A percentile compares a stretch with the other conserved stretches of the same genome.
phyloP scores from a whole-genome alignment of 768 basidiomycete species.

The Leccinum variicolor region DNA sequence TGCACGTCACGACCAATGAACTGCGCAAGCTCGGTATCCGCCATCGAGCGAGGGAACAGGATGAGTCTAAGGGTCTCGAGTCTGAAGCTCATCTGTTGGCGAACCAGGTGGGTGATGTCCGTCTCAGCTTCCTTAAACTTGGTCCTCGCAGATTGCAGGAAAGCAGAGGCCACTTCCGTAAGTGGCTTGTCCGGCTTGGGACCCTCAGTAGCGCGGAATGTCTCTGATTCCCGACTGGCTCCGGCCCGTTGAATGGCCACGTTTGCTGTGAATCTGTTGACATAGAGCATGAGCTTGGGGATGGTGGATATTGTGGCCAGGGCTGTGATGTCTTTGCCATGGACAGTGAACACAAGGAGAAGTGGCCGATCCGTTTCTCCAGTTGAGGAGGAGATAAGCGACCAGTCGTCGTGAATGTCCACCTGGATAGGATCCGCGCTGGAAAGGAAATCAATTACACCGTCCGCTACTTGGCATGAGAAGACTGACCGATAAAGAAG shows the following conservation, averaged over 20 bases:
- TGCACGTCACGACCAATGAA: constrained; percentile 65
- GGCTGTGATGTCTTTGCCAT: constrained; percentile 63
- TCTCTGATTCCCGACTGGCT: constrained; percentile 74
- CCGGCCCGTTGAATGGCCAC: constrained; percentile 70
- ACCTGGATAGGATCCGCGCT: constrained; percentile 79
- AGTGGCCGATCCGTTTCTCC: constrained; percentile 49
- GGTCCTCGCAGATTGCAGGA: constrained; percentile 70
- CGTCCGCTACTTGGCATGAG: not conserved
- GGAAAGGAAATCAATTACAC: constrained; percentile 4
- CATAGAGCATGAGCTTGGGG: constrained; percentile 71
- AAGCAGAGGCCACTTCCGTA: constrained; percentile 82
- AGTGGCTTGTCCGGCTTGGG: constrained; percentile 78
- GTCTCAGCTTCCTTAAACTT: constrained; percentile 67
- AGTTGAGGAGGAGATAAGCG: constrained; percentile 40
- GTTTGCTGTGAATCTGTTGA: constrained; percentile 70
- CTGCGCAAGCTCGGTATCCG: constrained; percentile 73
- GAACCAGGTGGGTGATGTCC: constrained; percentile 56
- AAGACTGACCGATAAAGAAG: constrained; percentile 67
- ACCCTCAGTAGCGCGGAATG: constrained; percentile 68
- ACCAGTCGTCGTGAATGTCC: constrained; percentile 82
- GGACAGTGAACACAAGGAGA: constrained; percentile 71
- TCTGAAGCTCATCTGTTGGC: constrained; percentile 71
- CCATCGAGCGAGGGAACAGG: constrained; percentile 77
- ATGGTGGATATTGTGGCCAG: constrained; percentile 72
- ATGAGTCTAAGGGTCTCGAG: constrained; percentile 63